Percentiles rank a stretch among this genome's conserved stretches.
Evolutionary conservation across 2,329 filamentous ascomycete species (phyloP).

Genomic region (Diaporthe citri): DNA sequence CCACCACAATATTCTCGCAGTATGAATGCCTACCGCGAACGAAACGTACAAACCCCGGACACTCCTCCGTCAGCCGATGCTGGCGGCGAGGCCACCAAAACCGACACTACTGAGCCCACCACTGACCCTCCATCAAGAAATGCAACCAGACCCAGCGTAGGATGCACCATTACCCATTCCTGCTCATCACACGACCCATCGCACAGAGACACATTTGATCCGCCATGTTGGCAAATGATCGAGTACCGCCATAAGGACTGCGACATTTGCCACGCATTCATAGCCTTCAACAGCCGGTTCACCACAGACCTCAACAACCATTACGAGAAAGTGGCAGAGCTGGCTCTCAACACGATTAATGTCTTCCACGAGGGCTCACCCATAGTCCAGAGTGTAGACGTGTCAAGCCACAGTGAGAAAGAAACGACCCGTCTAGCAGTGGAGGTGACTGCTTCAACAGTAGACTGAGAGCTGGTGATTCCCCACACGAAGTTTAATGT

Average conservation of each 20-base stretch:
- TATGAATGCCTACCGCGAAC: not conserved
- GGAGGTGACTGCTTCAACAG: not conserved
- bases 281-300: not conserved
- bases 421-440: not conserved
- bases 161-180: not conserved
- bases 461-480: not conserved
- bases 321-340: not conserved
- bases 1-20: not conserved
- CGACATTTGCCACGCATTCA: not conserved
- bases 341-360: not conserved
- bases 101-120: not conserved
- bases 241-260: constrained; percentile 10
- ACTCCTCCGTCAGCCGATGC: not conserved
- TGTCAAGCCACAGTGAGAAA: not conserved
- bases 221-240: not conserved
- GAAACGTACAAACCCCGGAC: not conserved
- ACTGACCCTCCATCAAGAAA: not conserved
- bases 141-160: too few relatives aligned
- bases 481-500: not conserved
- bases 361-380: not conserved
- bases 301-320: not conserved
- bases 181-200: not conserved
- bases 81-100: too few relatives aligned
- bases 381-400: not conserved
- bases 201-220: not conserved